These are phyloP conservation scores for Stemphylium vesicarium DNA, from an alignment of 2,329 filamentous ascomycete species.

Conservation along the genomic window DNA sequence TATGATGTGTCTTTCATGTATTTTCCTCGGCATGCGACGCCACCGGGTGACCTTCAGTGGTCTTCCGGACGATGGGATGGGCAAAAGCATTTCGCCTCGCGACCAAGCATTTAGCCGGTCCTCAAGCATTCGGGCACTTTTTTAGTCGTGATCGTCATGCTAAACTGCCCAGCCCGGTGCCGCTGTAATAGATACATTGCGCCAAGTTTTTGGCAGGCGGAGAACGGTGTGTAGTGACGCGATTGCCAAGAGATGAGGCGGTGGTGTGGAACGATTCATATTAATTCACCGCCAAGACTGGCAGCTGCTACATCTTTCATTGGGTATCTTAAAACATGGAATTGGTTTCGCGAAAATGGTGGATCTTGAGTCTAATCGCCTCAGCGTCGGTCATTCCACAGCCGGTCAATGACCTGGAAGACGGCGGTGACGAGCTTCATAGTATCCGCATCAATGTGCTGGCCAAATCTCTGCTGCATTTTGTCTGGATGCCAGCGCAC, in stretches of 20 bases:
- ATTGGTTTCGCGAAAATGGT: neutral
- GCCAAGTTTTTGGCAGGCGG: constrained; percentile 2
- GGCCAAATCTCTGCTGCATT: constrained; percentile 85
- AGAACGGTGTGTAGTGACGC: neutral
- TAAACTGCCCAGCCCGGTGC: neutral
- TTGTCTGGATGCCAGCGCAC: constrained; percentile 98
- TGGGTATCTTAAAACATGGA: constrained; percentile 1
- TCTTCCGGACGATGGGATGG: constrained; percentile 11
- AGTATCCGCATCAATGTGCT: constrained; percentile 70
- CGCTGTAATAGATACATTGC: constrained; percentile 19
- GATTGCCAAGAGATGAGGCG: constrained; percentile 4
- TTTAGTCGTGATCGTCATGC: constrained; percentile 4
- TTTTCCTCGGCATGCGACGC: constrained; percentile 14
- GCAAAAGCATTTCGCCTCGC: constrained; percentile 28
- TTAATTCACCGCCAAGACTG: neutral
- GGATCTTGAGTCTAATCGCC: neutral
- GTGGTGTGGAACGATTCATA: constrained; percentile 1
- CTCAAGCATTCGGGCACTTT: constrained; percentile 14
- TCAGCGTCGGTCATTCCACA: constrained; percentile 69
- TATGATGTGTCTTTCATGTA: constrained; percentile 19
- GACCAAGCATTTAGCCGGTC: constrained; percentile 38
- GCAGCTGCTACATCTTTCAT: neutral
- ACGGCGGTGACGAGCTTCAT: constrained; percentile 85
- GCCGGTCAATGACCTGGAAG: constrained; percentile 85
- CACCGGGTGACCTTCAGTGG: constrained; percentile 13